Conservation (phyloP, 2,329 filamentous ascomycete species). For the Trichoderma asperellum region DNA sequence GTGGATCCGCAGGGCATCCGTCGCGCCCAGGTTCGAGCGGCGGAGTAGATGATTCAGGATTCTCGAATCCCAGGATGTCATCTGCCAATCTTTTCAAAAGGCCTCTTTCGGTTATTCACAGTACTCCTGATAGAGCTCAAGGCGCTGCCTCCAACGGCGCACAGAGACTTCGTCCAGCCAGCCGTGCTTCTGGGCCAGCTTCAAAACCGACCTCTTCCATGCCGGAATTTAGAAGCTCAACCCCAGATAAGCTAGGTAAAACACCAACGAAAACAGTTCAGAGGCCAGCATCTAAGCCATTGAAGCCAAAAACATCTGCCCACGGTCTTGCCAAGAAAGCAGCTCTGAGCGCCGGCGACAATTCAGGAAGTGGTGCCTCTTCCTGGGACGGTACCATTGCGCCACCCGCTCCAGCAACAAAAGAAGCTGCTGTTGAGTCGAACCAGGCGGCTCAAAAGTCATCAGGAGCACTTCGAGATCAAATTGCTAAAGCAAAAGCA, state of each 20-base stretch:
- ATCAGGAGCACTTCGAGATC: slow-evolving; percentile 80
- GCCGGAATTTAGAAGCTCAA: slow-evolving; percentile 42
- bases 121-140: slow-evolving; percentile 47
- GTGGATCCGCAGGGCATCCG: slow-evolving; percentile 56
- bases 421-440: neutral
- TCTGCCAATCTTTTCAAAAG: slow-evolving; percentile 50
- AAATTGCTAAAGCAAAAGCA: slow-evolving; percentile 91
- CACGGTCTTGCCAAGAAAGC: slow-evolving; percentile 61
- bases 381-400: slow-evolving; percentile 42
- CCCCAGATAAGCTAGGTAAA: slow-evolving; percentile 44
- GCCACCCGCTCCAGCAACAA: slow-evolving; percentile 32
- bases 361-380: slow-evolving; percentile 22
- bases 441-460: slow-evolving; percentile 59
- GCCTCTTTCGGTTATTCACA: slow-evolving; percentile 48
- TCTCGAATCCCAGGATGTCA: slow-evolving; percentile 49
- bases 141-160: slow-evolving; percentile 33
- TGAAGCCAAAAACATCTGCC: slow-evolving; percentile 57
- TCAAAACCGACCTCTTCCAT: slow-evolving; percentile 37
- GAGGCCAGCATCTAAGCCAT: slow-evolving; percentile 52
- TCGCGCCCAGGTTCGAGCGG: slow-evolving; percentile 60
- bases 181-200: slow-evolving; percentile 33
- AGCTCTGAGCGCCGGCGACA: slow-evolving; percentile 38
- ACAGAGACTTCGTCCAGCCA: slow-evolving; percentile 35
- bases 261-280: slow-evolving; percentile 47
- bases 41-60: slow-evolving; percentile 48